phyloP scores from a whole-genome alignment of 768 basidiomycete genomes.

The Pleurotus djamor region DNA sequence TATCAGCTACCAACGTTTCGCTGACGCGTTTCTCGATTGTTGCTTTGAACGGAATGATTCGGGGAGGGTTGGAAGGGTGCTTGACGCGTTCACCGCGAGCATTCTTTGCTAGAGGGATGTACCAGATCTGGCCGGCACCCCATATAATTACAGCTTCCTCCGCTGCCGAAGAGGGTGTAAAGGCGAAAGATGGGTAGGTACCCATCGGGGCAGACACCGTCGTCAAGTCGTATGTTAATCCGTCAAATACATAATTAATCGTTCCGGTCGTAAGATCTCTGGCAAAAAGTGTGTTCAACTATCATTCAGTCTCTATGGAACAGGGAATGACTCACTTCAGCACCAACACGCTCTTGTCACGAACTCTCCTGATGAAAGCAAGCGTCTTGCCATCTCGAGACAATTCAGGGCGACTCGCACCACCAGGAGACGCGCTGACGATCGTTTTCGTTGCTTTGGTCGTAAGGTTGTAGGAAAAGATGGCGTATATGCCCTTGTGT shows the following conservation, averaged over 20 bases:
- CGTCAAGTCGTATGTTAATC: conserved; percentile 66
- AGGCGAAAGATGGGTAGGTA: conserved; percentile 76
- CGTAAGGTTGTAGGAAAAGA: conserved; percentile 66
- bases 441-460: conserved; percentile 47
- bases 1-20: conserved; percentile 47
- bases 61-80: conserved; percentile 31
- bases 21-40: conserved; percentile 67
- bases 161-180: conserved; percentile 41
- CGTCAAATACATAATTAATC: conserved; percentile 63
- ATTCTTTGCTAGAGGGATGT: conserved; percentile 54
- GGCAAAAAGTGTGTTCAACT: neutral
- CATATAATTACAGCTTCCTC: conserved; percentile 66
- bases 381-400: conserved; percentile 68
- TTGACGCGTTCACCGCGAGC: conserved; percentile 48
- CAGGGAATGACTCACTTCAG: conserved; percentile 47
- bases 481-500: conserved; percentile 68
- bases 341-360: conserved; percentile 71
- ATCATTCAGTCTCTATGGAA: neutral
- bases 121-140: conserved; percentile 71
- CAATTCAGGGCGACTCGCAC: conserved; percentile 71
- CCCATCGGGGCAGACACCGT: conserved; percentile 72
- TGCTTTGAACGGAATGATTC: conserved; percentile 55
- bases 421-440: conserved; percentile 59
- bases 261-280: conserved; percentile 71
- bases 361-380: conserved; percentile 73